Base-by-base conservation (phyloP, 2,329 filamentous ascomycete genomes). In the Talaromyces sp. region DNA sequence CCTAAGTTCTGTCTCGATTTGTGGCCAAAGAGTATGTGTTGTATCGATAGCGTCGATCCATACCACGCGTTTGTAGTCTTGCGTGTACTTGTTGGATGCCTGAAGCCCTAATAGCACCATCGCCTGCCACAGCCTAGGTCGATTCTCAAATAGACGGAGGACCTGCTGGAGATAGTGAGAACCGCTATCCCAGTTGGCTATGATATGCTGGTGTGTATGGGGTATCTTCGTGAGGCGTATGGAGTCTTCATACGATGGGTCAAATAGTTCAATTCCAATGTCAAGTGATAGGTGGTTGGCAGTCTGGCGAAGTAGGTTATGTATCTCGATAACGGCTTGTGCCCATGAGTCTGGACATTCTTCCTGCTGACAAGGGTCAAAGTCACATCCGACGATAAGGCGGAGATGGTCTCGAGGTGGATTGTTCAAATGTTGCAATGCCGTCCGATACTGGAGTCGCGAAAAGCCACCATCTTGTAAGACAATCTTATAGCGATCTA, bases 1-100 rank as follows among this genome's bases (percentile, higher is more conserved):
- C 16, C 7, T 4, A 16, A 60, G 37, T 33, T 60, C 39, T 14
- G 13, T 48, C 16, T 60, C 58, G 3, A 60, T 11, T 6, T 60
- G 22, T 48, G 27, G 41, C 58, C 58, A 60, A 11, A 48, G n/a
- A 31, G 37, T 33, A 27, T 59, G 19, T 4, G 4, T 27, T 31
- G 35, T 31, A 52, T 61, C 45, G 13, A 50, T 27, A 11, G 59
- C 59, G 14, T 61, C 59, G 16, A 61, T 16, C 59, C 59, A 61
- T 48, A 52, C 8, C n/a, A 52, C 59, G 14, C 59, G 52, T 52
- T 22, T 52, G 11, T 61, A n/a, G 35, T 61, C 45, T 45, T 41
- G 13, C 4, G 24, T 52, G 3, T 33, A 41, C 22, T 52, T 35
- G 33, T 50, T 50, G 2, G 19, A 50, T 50, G 59, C 59, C 22